Base-by-base conservation (phyloP, 768 basidiomycete species). In the Strobilomyces dryophilus region DNA sequence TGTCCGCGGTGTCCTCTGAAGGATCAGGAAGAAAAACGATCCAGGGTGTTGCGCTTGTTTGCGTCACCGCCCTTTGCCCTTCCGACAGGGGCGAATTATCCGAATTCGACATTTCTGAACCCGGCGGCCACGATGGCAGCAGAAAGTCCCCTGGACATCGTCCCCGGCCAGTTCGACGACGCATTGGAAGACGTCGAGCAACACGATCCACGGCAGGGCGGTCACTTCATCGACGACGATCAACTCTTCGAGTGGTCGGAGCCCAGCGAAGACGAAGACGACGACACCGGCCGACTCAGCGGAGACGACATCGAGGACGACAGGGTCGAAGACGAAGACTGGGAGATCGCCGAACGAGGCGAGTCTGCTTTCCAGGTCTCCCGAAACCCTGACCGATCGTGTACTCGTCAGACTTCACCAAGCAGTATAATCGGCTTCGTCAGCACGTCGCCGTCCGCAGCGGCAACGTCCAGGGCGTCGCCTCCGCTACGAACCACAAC, bases 401-500 rank as follows among this genome's bases (percentile, higher is more conserved):
- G 14, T 17, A 17, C 12, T 55, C 49, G 52, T 56, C 67, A 97
- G 97, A 99, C 73, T 98, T 99, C 63, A 98, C 97, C 32, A 98
- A 98, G 71, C 94, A 98, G 63, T 99, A 90, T 72, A 98, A 98
- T 72, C 87, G 97, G 21, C 76, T 98, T 29, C 77, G 89, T 46
- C 95, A 98, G 67, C 92, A 98, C 67, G 85, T 91, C 52, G 89
- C 89, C 20, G 87, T 92, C 6, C 85, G 84, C 35, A 81, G 82
- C 17, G 89, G 90, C 3, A 82, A 76, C 51, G 87, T 82, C 1
- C 80, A 82, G 50, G 83, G 85, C 12, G 66, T 76, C 7, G 64
- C 75, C 1, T 85, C 86, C 6, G 73, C 82, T 2, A 73, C 75
- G 15, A 76, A 81, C 47, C 70, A 74, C 5, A 69, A 73, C 9